Evolutionary conservation across 345 rosid species (phyloP).

Genomic region (Dovyalis caffra): DNA sequence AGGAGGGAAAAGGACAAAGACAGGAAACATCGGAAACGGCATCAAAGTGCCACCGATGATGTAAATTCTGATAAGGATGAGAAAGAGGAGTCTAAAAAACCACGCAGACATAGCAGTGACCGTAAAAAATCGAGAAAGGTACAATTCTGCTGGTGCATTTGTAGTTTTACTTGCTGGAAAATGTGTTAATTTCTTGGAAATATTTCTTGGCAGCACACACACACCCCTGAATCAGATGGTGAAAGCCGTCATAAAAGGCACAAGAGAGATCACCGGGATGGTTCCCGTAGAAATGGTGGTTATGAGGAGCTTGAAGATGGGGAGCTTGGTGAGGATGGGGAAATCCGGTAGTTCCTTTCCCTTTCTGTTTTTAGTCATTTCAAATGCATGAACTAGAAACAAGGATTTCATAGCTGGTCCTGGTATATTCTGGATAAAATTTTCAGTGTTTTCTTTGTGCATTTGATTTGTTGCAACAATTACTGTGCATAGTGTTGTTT

Average conservation of each 20-base stretch:
- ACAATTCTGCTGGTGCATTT: constrained; percentile 1
- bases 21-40: constrained; percentile 77
- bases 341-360: constrained; percentile 45
- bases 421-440: constrained; percentile 2
- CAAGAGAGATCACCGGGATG: constrained; percentile 73
- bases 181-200: not conserved
- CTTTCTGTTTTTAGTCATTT: not conserved
- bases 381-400: constrained; percentile 8
- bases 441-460: not conserved
- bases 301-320: constrained; percentile 94
- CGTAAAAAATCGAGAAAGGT: constrained; percentile 94
- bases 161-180: constrained; percentile 7
- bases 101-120: constrained; percentile 78
- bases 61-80: constrained; percentile 83
- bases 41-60: constrained; percentile 68
- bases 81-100: constrained; percentile 67
- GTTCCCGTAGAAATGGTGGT: constrained; percentile 62
- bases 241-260: constrained; percentile 73
- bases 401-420: constrained; percentile 5
- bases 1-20: constrained; percentile 77
- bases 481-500: not conserved
- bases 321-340: constrained; percentile 90
- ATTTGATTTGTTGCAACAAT: not conserved
- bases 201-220: constrained; percentile 56
- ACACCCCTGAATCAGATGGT: constrained; percentile 78